These are phyloP conservation scores for Fraxinus albicans DNA, from an alignment of 305 asterid genomes.

Conservation along the genomic window DNA sequence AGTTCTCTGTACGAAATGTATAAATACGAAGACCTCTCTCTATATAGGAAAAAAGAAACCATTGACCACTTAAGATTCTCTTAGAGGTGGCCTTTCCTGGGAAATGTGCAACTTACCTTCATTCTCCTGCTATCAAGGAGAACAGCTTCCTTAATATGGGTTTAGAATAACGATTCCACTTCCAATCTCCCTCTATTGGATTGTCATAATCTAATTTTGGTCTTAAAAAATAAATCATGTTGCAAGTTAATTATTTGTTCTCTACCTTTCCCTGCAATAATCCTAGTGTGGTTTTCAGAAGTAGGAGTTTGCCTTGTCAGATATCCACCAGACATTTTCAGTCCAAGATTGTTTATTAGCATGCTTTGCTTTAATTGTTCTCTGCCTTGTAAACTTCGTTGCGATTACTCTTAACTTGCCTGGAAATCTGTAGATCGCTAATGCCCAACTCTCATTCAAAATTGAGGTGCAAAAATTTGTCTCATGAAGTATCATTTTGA, in stretches of 20 bases:
- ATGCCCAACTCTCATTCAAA: background rate
- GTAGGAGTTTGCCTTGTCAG: background rate
- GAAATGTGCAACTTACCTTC: background rate
- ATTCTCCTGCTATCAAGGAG: background rate
- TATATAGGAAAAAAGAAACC: background rate
- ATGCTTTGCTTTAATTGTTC: background rate
- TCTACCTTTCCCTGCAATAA: background rate
- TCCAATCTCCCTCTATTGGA: background rate
- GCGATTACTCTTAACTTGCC: background rate
- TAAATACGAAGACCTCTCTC: background rate
- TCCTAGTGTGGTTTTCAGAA: background rate
- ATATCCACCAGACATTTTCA: background rate
- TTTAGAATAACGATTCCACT: background rate
- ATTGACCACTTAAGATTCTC: background rate
- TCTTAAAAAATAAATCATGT: background rate
- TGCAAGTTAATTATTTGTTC: background rate
- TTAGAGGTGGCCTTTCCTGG: background rate
- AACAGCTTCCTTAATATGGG: background rate
- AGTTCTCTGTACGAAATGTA: background rate
- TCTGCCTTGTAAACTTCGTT: background rate
- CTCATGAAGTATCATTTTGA: background rate
- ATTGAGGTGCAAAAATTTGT: background rate
- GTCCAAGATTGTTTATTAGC: background rate
- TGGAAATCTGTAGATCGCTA: background rate
- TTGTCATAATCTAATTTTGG: background rate